These are phyloP conservation scores for Atalantia buxifolia DNA, from an alignment of 345 rosid genomes.

Conservation along the genomic window DNA sequence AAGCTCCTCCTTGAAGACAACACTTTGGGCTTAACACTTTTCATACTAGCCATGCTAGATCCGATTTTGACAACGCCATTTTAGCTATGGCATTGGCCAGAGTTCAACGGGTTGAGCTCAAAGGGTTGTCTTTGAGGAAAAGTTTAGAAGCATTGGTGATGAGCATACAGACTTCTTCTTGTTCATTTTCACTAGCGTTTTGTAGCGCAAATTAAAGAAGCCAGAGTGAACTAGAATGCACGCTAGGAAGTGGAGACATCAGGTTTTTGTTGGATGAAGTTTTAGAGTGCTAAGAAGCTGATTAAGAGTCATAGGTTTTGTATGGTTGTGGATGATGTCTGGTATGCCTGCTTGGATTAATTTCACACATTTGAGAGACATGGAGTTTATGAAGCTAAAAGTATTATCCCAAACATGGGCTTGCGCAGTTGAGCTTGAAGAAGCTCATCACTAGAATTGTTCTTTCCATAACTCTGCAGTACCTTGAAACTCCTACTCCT, in stretches of 20 bases:
- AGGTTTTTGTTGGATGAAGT: conserved; percentile 22
- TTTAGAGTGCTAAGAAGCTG: conserved; percentile 24
- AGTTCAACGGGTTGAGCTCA: conserved; percentile 29
- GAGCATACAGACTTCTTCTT: conserved; percentile 18
- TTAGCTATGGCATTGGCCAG: conserved; percentile 24
- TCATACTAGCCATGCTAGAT: conserved; percentile 32
- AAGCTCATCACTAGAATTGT: conserved; percentile 1
- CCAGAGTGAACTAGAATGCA: conserved; percentile 35
- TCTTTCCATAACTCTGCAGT: neutral
- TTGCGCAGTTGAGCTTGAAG: conserved; percentile 24
- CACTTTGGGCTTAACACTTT: conserved; percentile 27
- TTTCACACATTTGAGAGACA: conserved; percentile 41
- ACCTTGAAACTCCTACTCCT: too few relatives aligned
- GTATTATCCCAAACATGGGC: conserved; percentile 32
- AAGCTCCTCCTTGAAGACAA: conserved; percentile 22
- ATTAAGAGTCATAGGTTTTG: conserved; percentile 37
- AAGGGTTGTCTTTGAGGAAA: conserved; percentile 27
- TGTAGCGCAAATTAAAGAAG: conserved; percentile 21
- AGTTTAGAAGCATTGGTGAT: conserved; percentile 20
- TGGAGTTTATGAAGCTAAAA: conserved; percentile 37
- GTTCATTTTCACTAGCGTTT: neutral
- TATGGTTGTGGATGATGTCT: conserved; percentile 38
- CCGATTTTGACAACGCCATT: conserved; percentile 28
- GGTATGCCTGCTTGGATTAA: conserved; percentile 38
- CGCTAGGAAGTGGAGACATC: conserved; percentile 33